phyloP scores from a whole-genome alignment of 164 flowering plant species.

The Amborella trichopoda region DNA sequence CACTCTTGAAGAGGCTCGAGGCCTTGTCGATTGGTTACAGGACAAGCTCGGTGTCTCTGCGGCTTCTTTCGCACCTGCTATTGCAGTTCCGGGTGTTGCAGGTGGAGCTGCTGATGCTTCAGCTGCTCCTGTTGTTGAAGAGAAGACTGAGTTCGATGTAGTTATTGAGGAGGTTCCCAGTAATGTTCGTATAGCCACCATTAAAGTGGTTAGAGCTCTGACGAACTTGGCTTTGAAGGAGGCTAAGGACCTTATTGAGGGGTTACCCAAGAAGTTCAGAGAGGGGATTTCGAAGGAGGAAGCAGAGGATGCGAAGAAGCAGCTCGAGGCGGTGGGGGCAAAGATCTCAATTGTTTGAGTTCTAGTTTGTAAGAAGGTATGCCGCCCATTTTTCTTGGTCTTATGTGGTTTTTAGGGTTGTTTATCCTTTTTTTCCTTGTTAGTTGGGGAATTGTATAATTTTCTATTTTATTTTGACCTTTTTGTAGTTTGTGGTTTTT shows the following conservation, averaged over 20 bases:
- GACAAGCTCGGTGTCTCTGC: conserved; percentile 91
- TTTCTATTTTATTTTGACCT: too few species aligned
- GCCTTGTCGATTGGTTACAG: conserved; percentile 68
- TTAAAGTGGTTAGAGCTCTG: conserved; percentile 79
- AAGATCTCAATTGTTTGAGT: conserved; percentile 49
- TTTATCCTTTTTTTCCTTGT: too few species aligned
- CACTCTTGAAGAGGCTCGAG: conserved; percentile 58
- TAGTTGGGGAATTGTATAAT: too few species aligned
- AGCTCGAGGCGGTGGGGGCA: conserved; percentile 94
- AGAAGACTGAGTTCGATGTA: conserved; percentile 97
- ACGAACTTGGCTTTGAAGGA: conserved; percentile 88
- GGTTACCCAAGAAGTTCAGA: conserved; percentile 86
- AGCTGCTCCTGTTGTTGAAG: conserved; percentile 50
- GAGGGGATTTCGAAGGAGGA: conserved; percentile 79
- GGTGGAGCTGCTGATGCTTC: conserved; percentile 35
- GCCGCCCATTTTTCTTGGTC: too few species aligned
- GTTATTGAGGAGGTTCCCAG: conserved; percentile 85
- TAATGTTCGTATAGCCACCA: conserved; percentile 70
- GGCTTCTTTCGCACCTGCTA: conserved; percentile 76
- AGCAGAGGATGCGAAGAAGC: conserved; percentile 91
- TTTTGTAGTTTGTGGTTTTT: too few species aligned
- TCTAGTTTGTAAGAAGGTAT: neutral
- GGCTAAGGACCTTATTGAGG: conserved; percentile 93
- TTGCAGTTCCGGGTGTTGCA: conserved; percentile 20
- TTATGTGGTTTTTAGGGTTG: too few species aligned